These are phyloP conservation scores for Trebouxia sp. DNA, from an alignment of 139 green algal species.

Conservation along the genomic window DNA sequence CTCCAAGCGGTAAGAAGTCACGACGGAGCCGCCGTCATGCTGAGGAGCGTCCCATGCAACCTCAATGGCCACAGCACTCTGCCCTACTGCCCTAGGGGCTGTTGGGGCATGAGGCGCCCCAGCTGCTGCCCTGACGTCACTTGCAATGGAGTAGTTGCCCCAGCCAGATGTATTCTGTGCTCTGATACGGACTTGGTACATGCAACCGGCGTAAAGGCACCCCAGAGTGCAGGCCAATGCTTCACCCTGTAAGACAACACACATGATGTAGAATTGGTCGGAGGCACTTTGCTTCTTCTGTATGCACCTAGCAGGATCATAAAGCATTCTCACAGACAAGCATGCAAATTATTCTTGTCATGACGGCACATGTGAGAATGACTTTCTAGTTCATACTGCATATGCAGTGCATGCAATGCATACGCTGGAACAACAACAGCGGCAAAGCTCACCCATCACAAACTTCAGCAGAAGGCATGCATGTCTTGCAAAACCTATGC, in stretches of 20 bases:
- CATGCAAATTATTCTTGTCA: too few relatives aligned
- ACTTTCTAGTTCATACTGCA: too few relatives aligned
- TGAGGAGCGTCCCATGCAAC: slow-evolving; percentile 53
- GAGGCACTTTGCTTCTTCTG: too few relatives aligned
- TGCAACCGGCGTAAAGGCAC: slow-evolving; percentile 62
- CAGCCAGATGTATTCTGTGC: slow-evolving; percentile 52
- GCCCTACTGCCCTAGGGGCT: slow-evolving; percentile 38
- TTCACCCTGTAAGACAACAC: slow-evolving; percentile 43
- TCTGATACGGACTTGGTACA: slow-evolving; percentile 62
- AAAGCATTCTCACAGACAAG: too few relatives aligned
- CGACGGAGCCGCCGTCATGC: slow-evolving; percentile 60
- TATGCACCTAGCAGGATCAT: too few relatives aligned
- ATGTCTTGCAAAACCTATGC: too few relatives aligned
- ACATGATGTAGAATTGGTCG: background rate
- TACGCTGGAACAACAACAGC: too few relatives aligned
- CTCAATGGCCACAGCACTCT: slow-evolving; percentile 43
- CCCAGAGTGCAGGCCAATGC: slow-evolving; percentile 60
- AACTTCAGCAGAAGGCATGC: too few relatives aligned
- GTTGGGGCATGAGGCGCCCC: slow-evolving; percentile 36
- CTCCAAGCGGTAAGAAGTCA: slow-evolving; percentile 62
- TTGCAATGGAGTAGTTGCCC: slow-evolving; percentile 42
- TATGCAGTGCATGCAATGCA: too few relatives aligned
- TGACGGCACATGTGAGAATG: too few relatives aligned
- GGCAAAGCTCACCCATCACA: too few relatives aligned
- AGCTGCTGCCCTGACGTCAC: slow-evolving; percentile 51